phyloP scores from a whole-genome alignment of 805 yeast species.

The Komagataella pseudopastoris region DNA sequence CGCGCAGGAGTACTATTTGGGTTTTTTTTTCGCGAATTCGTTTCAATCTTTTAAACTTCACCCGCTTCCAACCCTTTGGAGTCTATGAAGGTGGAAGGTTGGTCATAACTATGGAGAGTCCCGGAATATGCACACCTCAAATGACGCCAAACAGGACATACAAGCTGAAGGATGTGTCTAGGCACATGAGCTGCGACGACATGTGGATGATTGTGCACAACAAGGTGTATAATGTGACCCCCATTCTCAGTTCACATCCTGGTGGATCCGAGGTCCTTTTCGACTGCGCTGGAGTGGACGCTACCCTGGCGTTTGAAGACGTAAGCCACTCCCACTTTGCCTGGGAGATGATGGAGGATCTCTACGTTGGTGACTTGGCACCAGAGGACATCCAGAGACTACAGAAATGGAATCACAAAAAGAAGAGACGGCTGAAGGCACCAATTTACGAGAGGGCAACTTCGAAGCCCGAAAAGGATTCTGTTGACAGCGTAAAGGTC shows the following conservation, averaged over 20 bases:
- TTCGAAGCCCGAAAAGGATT: background rate
- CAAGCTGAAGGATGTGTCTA: constrained; percentile 29
- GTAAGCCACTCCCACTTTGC: constrained; percentile 69
- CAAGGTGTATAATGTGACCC: constrained; percentile 52
- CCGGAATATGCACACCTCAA: background rate
- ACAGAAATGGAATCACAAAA: background rate
- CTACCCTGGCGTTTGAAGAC: constrained; percentile 58
- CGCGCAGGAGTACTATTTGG: background rate
- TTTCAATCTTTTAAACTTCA: background rate
- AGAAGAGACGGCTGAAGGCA: background rate
- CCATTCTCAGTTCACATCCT: constrained; percentile 49
- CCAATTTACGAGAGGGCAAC: background rate
- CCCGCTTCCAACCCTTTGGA: background rate
- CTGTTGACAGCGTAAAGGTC: background rate
- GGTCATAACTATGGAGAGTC: background rate
- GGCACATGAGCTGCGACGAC: constrained; percentile 34
- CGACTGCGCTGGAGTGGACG: constrained; percentile 75
- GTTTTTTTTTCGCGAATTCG: background rate
- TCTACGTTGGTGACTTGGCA: constrained; percentile 64
- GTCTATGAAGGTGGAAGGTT: background rate
- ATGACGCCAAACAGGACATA: constrained; percentile 3
- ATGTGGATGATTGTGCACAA: constrained; percentile 63
- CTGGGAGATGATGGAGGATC: constrained; percentile 75
- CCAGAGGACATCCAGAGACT: constrained; percentile 46
- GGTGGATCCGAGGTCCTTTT: constrained; percentile 78